Base-by-base conservation (phyloP, 306 rosid species). In the Cicer bijugum region DNA sequence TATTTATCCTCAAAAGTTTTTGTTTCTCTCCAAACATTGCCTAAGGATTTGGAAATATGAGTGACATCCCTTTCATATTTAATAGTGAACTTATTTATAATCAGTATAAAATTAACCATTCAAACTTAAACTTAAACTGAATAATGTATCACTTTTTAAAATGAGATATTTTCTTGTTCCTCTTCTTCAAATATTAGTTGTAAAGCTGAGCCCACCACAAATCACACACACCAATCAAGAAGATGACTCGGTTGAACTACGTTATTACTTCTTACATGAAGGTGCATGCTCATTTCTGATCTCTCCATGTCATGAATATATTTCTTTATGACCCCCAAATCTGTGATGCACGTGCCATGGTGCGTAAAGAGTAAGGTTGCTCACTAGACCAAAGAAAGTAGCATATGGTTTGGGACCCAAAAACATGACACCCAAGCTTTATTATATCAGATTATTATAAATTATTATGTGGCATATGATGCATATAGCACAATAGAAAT, bases 261-360 rank as follows among this genome's bases (percentile, higher is more conserved):
- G 14, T 78, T 71, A 57, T 38, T 60, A n/a, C 52, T 47, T 47
- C 12, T 48, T 6, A 51, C 62, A 51, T 48, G 78, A 73, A 82
- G 79, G 28, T 23, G 33, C 33, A 23, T 76, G 55, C 86, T 9
- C 81, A 33, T 42, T 43, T 67, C 51, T 76, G 63, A 71, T 64
- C 51, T 14, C 71, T 75, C 71, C 70, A 6, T 70, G 72, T 59
- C 70, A 65, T 56, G 4, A 57, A 57, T 48, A 69, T 50, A 39
- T 51, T 19, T 44, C 50, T 61, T 28, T 78, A 28, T 35, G 15
- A 11, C 48, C 3, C 65, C 60, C 4, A 81, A 73, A 80, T 53
- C 74, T 72, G 40, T 45, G 55, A 2, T 60, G 81, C 96, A 88
- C 88, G 91, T 83, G 92, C 70, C 50, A 5, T 72, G 81, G 84